Percentiles rank a stretch among this genome's conserved stretches.
phyloP scores from a whole-genome alignment of 140 eudicot species.

The Flaveria floridana region DNA sequence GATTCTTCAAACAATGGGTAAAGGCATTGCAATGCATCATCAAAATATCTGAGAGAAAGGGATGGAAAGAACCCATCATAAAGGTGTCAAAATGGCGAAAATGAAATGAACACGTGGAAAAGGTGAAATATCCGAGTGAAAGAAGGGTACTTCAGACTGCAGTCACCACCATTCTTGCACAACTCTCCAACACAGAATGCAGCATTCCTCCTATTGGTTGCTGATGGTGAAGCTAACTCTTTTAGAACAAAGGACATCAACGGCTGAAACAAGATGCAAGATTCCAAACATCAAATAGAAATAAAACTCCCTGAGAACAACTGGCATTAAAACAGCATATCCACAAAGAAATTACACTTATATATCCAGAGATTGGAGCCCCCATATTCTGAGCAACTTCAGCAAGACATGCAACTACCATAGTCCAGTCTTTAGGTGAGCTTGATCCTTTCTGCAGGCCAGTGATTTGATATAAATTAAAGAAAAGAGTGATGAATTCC shows the following conservation, averaged over 20 bases:
- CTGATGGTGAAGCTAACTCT: slow-evolving; percentile 72
- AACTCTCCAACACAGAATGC: slow-evolving; percentile 91
- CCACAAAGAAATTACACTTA: slow-evolving; percentile 51
- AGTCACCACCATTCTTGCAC: slow-evolving; percentile 79
- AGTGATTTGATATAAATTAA: slow-evolving; percentile 21
- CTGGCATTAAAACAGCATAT: slow-evolving; percentile 9
- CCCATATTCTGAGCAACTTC: slow-evolving; percentile 97
- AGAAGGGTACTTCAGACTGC: slow-evolving; percentile 60
- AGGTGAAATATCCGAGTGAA: not conserved
- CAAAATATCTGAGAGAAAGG: slow-evolving; percentile 54
- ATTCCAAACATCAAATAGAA: not conserved
- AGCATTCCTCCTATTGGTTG: slow-evolving; percentile 96
- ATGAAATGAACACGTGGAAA: not conserved
- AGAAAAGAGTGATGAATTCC: slow-evolving; percentile 11
- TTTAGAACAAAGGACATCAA: slow-evolving; percentile 73
- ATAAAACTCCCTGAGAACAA: not conserved
- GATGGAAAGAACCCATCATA: slow-evolving; percentile 17
- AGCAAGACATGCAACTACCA: slow-evolving; percentile 95
- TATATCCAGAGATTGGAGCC: slow-evolving; percentile 65
- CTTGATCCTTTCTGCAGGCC: slow-evolving; percentile 72
- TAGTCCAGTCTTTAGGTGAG: slow-evolving; percentile 89
- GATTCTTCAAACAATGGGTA: slow-evolving; percentile 82
- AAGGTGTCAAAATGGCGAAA: not conserved
- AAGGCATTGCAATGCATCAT: slow-evolving; percentile 63
- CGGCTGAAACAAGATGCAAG: slow-evolving; percentile 53